Evolutionary conservation across 495 filamentous ascomycete species (phyloP), one percentile per base, ranked within the genome.

Genomic region (Penicillium silybi): DNA sequence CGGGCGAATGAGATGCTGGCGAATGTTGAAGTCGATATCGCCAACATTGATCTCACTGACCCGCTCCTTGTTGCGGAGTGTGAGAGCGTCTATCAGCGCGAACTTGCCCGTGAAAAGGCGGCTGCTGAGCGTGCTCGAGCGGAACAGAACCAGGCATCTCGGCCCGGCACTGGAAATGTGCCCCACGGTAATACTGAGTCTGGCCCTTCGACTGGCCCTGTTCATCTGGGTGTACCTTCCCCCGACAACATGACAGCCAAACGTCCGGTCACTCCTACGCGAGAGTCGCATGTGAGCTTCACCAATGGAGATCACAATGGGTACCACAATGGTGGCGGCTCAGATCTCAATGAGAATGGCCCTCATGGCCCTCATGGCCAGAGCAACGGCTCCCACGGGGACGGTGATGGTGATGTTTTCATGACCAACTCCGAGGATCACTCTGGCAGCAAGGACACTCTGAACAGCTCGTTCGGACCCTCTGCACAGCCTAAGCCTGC

Each of bases 21-120:
- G 15, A 97, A 97, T 63, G 90, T 95, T 2, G 90, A 95, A 58
- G 91, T 97, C 13, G 93, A 97, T 65, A 82, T 96, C 52, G 75
- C 78, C 13, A 79, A 78, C 23, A 83, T 96, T 32, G 81, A 85
- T 50, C 61, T 67, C n/a, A 73, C 76, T 29, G 78, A 84, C 18
- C 85, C 92, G 39, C 78, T 73, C 25, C 76, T 83, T 10, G 74
- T 88, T 2, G 78, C 77, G 3, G 85, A 89, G 54, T 87, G 85
- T 56, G 86, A 90, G 55, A 77, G 80, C 42, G 78, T 92, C 7
- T 92, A 90, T 64, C 58, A 77, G n/a, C 80, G 90, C 43, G 88
- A 96, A 61, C 61, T 85, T 52, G 79, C 83, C 59, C 79, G 90
- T 46, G 77, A 80, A 52, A 88, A 82, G 62, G 79, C 80, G 64